Conservation (phyloP, 1,284 basidiomycete genomes). For the Coriolopsis trogii region DNA sequence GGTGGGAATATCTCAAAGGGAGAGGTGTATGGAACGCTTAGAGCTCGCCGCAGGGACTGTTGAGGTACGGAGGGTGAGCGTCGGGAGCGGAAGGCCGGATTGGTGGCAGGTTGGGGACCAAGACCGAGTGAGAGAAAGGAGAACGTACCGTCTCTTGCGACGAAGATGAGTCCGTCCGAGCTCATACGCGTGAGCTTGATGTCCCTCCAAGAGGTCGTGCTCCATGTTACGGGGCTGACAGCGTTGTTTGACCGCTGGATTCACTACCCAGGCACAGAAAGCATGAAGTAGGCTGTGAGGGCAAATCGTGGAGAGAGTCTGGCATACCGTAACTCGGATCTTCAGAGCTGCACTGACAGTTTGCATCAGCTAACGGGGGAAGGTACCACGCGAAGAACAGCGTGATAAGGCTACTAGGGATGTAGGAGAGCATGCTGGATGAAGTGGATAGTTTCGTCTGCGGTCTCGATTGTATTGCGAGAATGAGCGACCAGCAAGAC, state of each 20-base stretch:
- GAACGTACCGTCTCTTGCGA: slow-evolving; percentile 64
- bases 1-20: slow-evolving; percentile 60
- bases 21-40: slow-evolving; percentile 52
- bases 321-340: neutral
- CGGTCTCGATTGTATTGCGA: no score
- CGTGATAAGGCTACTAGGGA: slow-evolving; percentile 22
- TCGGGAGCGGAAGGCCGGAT: no score
- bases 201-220: slow-evolving; percentile 60
- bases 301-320: neutral
- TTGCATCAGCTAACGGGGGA: slow-evolving; percentile 28
- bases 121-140: neutral
- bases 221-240: slow-evolving; percentile 62
- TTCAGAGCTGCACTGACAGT: slow-evolving; percentile 21
- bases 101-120: no score
- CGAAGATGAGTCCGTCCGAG: slow-evolving; percentile 61
- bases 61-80: no score
- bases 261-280: slow-evolving; percentile 53
- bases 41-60: neutral
- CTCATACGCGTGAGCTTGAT: slow-evolving; percentile 67
- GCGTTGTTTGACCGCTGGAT: slow-evolving; percentile 64
- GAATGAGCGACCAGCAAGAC: neutral
- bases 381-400: slow-evolving; percentile 31
- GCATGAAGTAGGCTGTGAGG: slow-evolving; percentile 51
- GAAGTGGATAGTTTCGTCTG: no score
- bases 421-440: no score